Conservation (phyloP, 2,329 filamentous ascomycete species). For the Arachnopeziza araneosa region DNA sequence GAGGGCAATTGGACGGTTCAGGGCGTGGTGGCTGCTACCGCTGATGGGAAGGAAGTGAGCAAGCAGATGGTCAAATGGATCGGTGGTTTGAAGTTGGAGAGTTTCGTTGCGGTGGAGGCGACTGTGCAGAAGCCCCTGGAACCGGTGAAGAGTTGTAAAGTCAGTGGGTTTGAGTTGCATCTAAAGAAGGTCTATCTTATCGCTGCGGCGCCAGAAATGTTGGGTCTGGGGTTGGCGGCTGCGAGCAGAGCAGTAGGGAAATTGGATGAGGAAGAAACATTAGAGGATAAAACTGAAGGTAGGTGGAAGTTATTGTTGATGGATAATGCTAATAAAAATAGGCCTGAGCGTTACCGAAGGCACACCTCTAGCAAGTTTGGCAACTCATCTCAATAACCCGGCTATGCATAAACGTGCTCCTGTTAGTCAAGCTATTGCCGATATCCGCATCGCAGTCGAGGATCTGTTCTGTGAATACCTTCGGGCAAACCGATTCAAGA, state of each 20-base stretch:
- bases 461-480: slow-evolving; percentile 75
- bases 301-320: slow-evolving; percentile 2
- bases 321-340: slow-evolving; percentile 16
- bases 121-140: slow-evolving; percentile 76
- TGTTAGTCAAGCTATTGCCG: slow-evolving; percentile 78
- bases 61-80: slow-evolving; percentile 96
- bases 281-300: slow-evolving; percentile 38
- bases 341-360: slow-evolving; percentile 40
- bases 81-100: slow-evolving; percentile 68
- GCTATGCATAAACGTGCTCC: slow-evolving; percentile 89
- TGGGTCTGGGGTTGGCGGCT: slow-evolving; percentile 52
- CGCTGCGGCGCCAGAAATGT: slow-evolving; percentile 52
- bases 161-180: slow-evolving; percentile 80
- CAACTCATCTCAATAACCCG: slow-evolving; percentile 72
- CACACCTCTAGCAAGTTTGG: slow-evolving; percentile 56
- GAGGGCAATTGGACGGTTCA: slow-evolving; percentile 73
- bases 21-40: slow-evolving; percentile 65
- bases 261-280: slow-evolving; percentile 52
- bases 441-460: slow-evolving; percentile 38
- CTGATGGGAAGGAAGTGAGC: slow-evolving; percentile 58
- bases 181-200: slow-evolving; percentile 79
- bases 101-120: slow-evolving; percentile 76
- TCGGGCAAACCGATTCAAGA: slow-evolving; percentile 65
- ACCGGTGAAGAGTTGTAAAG: slow-evolving; percentile 80
- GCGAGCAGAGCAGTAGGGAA: slow-evolving; percentile 51